Conservation (phyloP, 2,329 filamentous ascomycete species). For the Aspergillus candidus region DNA sequence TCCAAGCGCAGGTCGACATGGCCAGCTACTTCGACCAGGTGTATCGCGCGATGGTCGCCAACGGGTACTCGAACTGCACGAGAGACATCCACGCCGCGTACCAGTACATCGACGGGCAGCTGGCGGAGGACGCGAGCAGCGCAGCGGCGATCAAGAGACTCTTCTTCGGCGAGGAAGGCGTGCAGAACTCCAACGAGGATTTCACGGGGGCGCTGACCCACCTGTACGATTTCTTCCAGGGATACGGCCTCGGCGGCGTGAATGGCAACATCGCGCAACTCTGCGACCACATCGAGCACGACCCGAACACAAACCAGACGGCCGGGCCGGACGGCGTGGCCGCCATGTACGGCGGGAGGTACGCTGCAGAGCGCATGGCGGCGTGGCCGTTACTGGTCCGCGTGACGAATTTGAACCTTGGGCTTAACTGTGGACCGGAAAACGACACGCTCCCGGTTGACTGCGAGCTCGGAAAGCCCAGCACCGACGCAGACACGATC, state of each 20-base stretch:
- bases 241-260: constrained; percentile 37
- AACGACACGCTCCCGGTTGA: constrained; percentile 17
- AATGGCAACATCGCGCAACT: constrained; percentile 33
- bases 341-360: constrained; percentile 35
- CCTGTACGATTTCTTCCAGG: constrained; percentile 41
- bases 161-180: constrained; percentile 45
- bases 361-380: constrained; percentile 38
- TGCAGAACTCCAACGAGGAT: constrained; percentile 41
- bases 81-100: constrained; percentile 46
- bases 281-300: constrained; percentile 44
- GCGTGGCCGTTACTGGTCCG: constrained; percentile 33
- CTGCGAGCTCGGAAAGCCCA: constrained; percentile 35
- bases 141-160: constrained; percentile 41
- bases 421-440: constrained; percentile 37
- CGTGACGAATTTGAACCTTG: constrained; percentile 35
- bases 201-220: constrained; percentile 42
- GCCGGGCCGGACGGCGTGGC: constrained; percentile 40
- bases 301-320: constrained; percentile 30
- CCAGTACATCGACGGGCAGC: constrained; percentile 44
- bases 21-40: constrained; percentile 48
- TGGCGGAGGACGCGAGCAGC: constrained; percentile 28
- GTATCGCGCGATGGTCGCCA: constrained; percentile 43
- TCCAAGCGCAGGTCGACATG: constrained; percentile 46
- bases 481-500: constrained; percentile 34
- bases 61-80: constrained; percentile 48